Evolutionary conservation across 2,329 filamentous ascomycete species (phyloP), one percentile per base, ranked within the genome.

Genomic region (Pseudovirgaria hyperparasitica): DNA sequence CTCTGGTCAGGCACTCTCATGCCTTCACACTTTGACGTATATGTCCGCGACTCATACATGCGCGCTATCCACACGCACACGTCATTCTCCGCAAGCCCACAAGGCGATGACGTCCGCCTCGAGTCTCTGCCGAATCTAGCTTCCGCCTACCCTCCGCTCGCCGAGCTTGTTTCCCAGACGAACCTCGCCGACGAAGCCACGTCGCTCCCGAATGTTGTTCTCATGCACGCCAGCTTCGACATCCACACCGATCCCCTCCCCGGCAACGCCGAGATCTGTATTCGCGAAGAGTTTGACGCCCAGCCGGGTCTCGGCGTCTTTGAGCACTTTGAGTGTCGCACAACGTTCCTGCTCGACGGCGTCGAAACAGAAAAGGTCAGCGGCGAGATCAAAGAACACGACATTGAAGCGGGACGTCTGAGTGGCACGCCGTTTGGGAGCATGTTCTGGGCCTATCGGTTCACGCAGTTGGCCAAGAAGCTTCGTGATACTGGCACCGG

Each of bases 171-270:
- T 25, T 45, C 41, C 6, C 46, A 50, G 17, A 42, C 51, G 5
- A 36, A 35, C 4, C 48, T 50, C 24, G 37, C 46, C 8, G 28
- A 38, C 4, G 41, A 45, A 5, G 32, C 39, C 1, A 41, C 32
- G 16, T 40, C 40, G 16, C 27, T 38, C 15, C 40, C 50, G 23
- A 52, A 53, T 14, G 41, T 60, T 4, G 26, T 63, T 3, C 40
- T 57, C 6, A 57, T 55, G 14, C 51, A 60, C 30, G 54, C 54
- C 1, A 55, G 53, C 1, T 45, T 61, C 26, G 54, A 55, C 9
- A 41, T 60, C 16, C 52, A 57, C 32, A 50, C 45, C 1, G 46
- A 50, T n/a, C 39, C 39, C n/a, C 48, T 48, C 25, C 50, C 48
- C 5, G 35, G 41, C 17, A 44, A 39, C 14, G 43, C 50, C 6